Percentiles rank a stretch among this genome's conserved stretches.
phyloP scores from a whole-genome alignment of 2,329 filamentous ascomycete species.

The Stachybotrys chlorohalonatus region DNA sequence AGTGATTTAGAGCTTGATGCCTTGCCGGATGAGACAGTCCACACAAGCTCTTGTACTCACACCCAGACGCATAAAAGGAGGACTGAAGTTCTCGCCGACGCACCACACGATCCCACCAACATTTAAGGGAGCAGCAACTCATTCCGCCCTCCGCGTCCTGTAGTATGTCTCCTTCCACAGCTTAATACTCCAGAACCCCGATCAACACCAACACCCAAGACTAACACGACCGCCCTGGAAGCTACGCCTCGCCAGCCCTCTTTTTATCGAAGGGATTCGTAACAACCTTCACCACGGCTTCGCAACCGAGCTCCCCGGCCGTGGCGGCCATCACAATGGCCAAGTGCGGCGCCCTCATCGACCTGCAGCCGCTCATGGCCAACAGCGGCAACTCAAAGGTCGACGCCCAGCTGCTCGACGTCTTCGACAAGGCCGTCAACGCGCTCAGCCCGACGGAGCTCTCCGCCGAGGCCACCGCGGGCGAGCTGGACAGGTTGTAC shows the following conservation, averaged over 20 bases:
- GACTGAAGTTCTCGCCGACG: background rate
- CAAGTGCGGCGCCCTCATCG: background rate
- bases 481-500: constrained; percentile 16
- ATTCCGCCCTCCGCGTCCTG: background rate
- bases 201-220: background rate
- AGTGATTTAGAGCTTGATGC: too few species aligned
- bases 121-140: background rate
- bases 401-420: constrained; percentile 9
- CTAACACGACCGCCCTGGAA: background rate
- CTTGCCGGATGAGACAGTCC: background rate
- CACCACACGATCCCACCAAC: background rate
- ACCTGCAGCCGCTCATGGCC: constrained; percentile 2
- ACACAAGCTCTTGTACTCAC: background rate
- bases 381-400: background rate
- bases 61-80: background rate
- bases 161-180: background rate
- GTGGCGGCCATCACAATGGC: constrained; percentile 2
- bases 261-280: too few species aligned
- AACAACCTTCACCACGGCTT: background rate
- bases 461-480: constrained; percentile 11
- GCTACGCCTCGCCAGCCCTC: too few species aligned
- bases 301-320: background rate
- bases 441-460: constrained; percentile 4
- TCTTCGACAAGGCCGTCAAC: constrained; percentile 16
- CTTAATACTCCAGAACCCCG: too few species aligned